Base-by-base conservation (phyloP, 139 green algal genomes). In the Chara braunii region DNA sequence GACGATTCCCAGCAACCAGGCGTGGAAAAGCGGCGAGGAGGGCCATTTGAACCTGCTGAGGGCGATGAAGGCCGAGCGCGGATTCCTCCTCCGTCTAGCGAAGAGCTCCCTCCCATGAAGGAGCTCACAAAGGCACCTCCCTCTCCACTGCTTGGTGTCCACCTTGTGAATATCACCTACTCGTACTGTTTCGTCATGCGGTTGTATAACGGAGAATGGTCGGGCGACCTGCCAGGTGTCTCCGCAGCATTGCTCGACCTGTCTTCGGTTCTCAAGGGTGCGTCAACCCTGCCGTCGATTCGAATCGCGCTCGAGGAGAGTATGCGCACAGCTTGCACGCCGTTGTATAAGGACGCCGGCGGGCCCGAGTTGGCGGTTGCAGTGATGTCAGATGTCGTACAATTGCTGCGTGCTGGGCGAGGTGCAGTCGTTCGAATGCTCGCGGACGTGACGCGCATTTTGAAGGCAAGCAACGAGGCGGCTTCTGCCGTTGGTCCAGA, bases 101-200 rank as follows among this genome's bases (percentile, higher is more conserved):
- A 58, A 28, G 22, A 31, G 43, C 42, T 67, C 26, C 57, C 57
- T 64, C 22, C 57, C 3, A 32, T 67, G 57, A 24, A 4, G 6
- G 26, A 5, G 6, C 7, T 67, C 5, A 64, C 36, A 11, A 4
- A 8, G 6, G 7, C 12, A 28, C 42, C 42, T n/a, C 57, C 57
- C 4, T 67, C 57, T 11, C 22, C 57, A 9, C 57, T 67, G 31
- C 18, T 67, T 5, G 26, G 3, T 5, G 23, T 67, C 4, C 57
- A 67, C 35, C 18, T 67, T 6, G 44, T 62, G 31, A 45, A 67
- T 6, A 67, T 67, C 35, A 42, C 62, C 57, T 67, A 67, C 44
- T 24, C 5, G 12, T 67, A 67, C 43, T 67, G 57, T 6, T 67
- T 64, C 57, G 62, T 45, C 5, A 7, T 67, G 23, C 42, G 57